phyloP scores from a whole-genome alignment of 768 basidiomycete species.

The Boletus sp. region DNA sequence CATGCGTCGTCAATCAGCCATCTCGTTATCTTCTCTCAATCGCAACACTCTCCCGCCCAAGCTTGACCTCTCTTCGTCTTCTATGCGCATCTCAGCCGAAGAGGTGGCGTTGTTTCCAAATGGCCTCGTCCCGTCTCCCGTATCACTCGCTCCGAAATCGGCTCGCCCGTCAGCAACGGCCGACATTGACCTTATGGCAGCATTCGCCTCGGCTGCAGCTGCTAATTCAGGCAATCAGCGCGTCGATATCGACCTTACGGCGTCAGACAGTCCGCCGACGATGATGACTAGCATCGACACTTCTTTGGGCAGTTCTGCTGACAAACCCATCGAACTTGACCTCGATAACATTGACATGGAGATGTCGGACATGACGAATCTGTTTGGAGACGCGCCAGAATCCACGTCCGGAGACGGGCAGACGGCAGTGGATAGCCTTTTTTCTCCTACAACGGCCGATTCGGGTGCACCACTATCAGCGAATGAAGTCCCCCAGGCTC shows the following conservation, averaged over 20 bases:
- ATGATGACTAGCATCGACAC: slow-evolving; percentile 31
- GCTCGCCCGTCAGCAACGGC: slow-evolving; percentile 58
- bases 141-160: slow-evolving; percentile 78
- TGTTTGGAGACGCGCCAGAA: slow-evolving; percentile 52
- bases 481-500: slow-evolving; percentile 13
- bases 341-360: slow-evolving; percentile 66
- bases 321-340: slow-evolving; percentile 81
- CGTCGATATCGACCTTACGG: slow-evolving; percentile 59
- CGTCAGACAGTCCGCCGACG: slow-evolving; percentile 33
- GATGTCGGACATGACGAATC: slow-evolving; percentile 45
- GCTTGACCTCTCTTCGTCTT: slow-evolving; percentile 73
- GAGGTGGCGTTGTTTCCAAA: slow-evolving; percentile 56
- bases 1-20: slow-evolving; percentile 66
- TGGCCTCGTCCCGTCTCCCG: slow-evolving; percentile 66
- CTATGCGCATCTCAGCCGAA: slow-evolving; percentile 62
- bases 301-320: slow-evolving; percentile 57
- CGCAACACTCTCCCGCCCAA: slow-evolving; percentile 68
- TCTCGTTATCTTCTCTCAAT: slow-evolving; percentile 77
- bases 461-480: slow-evolving; percentile 15
- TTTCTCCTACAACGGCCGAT: slow-evolving; percentile 43
- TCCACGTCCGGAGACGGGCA: slow-evolving; percentile 34
- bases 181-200: slow-evolving; percentile 63
- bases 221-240: slow-evolving; percentile 30
- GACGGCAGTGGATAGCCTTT: slow-evolving; percentile 44
- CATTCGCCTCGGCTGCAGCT: slow-evolving; percentile 46